These are phyloP conservation scores for Trichomonas vaginalis DNA, from an alignment of 208 protist species.

Conservation along the genomic window DNA sequence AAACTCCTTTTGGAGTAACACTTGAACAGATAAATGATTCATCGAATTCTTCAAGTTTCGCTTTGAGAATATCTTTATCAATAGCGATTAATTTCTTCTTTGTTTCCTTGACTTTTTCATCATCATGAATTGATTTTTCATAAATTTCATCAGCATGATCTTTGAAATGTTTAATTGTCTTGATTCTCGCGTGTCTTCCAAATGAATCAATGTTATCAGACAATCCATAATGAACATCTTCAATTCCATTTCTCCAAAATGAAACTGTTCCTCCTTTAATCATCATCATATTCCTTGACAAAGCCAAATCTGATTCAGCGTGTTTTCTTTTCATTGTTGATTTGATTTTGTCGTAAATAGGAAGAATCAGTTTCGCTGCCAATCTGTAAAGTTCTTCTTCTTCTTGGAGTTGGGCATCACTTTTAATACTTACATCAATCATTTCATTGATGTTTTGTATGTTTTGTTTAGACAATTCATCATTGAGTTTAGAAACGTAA, in stretches of 20 bases:
- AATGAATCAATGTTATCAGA: neutral
- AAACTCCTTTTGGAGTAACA: neutral
- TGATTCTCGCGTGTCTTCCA: neutral
- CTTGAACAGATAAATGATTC: neutral
- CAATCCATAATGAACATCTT: neutral
- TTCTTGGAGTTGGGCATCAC: neutral
- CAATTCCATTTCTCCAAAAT: neutral
- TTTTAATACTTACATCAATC: neutral
- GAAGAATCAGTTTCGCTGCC: neutral
- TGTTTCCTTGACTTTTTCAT: too few species aligned
- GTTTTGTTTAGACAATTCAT: neutral
- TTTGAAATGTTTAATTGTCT: neutral
- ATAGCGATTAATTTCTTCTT: neutral
- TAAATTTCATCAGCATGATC: neutral
- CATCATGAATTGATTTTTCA: neutral
- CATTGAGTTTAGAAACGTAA: neutral
- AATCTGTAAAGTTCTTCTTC: neutral
- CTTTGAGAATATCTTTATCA: neutral
- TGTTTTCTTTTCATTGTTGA: neutral
- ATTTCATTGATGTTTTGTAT: neutral
- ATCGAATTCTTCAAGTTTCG: neutral
- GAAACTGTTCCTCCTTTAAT: neutral
- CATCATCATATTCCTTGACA: neutral
- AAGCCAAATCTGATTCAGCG: neutral
- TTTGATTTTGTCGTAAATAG: neutral